These are phyloP conservation scores for Coprinellus micaceus DNA, from an alignment of 768 basidiomycete species.

Conservation along the genomic window DNA sequence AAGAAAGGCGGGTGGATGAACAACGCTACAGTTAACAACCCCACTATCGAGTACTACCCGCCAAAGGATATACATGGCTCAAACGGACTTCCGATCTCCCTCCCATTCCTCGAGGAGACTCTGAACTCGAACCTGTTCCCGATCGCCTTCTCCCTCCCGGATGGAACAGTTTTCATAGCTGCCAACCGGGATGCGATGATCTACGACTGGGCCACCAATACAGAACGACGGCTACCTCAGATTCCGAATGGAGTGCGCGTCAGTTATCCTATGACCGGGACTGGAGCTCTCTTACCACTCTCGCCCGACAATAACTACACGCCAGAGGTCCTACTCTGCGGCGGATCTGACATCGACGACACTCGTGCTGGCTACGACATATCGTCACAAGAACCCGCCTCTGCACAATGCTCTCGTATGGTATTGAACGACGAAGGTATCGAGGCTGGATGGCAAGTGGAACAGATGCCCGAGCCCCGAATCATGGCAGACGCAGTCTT, in stretches of 20 bases:
- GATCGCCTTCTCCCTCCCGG: constrained; percentile 67
- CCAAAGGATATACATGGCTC: constrained; percentile 69
- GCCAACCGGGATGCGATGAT: constrained; percentile 79
- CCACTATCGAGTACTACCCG: constrained; percentile 79
- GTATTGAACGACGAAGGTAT: constrained; percentile 64
- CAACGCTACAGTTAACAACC: constrained; percentile 76
- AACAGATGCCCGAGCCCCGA: constrained; percentile 70
- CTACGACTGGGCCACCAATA: constrained; percentile 68
- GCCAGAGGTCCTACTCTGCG: constrained; percentile 72
- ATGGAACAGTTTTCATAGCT: constrained; percentile 69
- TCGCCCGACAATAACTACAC: constrained; percentile 57
- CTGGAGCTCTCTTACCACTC: constrained; percentile 70
- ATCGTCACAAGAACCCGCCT: constrained; percentile 70
- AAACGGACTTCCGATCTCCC: constrained; percentile 61
- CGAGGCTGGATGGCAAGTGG: constrained; percentile 65
- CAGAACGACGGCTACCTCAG: constrained; percentile 56
- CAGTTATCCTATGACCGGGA: constrained; percentile 81
- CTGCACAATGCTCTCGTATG: constrained; percentile 69
- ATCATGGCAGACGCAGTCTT: constrained; percentile 80
- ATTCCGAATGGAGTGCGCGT: constrained; percentile 78
- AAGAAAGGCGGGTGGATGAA: constrained; percentile 85
- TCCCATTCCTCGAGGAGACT: constrained; percentile 64
- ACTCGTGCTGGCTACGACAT: constrained; percentile 54
- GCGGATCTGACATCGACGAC: constrained; percentile 69
- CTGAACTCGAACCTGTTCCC: constrained; percentile 83